Base-by-base conservation (phyloP, 2,329 filamentous ascomycete species). In the Pyrenochaeta sp. region DNA sequence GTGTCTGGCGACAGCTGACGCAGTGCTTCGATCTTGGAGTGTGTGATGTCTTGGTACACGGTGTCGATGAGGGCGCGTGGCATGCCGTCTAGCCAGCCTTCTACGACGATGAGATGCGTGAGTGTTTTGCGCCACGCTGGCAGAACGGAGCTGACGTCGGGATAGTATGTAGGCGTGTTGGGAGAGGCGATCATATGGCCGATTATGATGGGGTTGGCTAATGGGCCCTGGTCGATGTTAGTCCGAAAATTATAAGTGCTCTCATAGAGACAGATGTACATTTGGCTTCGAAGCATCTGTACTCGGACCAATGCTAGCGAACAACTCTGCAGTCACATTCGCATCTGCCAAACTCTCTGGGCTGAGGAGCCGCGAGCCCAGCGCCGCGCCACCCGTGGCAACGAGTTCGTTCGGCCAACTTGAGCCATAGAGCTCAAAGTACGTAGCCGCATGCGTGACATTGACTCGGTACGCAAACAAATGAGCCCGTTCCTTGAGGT, bases 41-140 rank as follows among this genome's bases (percentile, higher is more conserved):
- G 24, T 3, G 57, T 65, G 7, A 61, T 42, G 17, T 61, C 51
- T 0, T 13, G 3, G 26, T 61, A 62, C 1, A 65, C 55, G 3
- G 39, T 15, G 9, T 55, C 40, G 7, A 59, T 53, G 6, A 35
- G 6, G 0, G 39, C 13, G 1, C 35, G 51, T 3, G 44, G 22
- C 4, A 44, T 38, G 3, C 47, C 43, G 7, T 61, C 58, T 1
- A n/a, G 37, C 43, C 55, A 65, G 2, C 26, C 21, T 15, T 52
- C 22, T 1, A 47, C 48, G 4, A 55, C 45, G 3, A 67, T 46
- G 17, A 67, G 26, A 19, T 61, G 54, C 3, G 41, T 35, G 13
- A 67, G 48, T 0, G 61, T 55, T 7, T 55, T 40, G 13, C 62
- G 57, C 65, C 62, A 68, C 4, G 57, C 58, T 3, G 63, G 52